Evolutionary conservation across 768 basidiomycete genomes (phyloP).

Genomic region (Boletus eberwhitei): DNA sequence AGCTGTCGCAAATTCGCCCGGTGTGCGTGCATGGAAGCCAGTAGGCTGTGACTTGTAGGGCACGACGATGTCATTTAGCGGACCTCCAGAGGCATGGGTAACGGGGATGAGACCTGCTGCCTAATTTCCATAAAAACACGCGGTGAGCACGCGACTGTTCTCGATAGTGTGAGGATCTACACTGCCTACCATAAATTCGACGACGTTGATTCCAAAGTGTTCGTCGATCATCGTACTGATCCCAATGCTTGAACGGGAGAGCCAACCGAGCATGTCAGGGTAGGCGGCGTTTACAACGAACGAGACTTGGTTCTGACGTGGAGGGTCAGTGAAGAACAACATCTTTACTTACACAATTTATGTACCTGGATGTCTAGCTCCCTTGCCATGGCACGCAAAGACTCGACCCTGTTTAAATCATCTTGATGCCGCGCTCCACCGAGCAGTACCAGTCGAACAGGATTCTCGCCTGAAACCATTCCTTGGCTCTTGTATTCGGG

Average conservation of each 20-base stretch:
- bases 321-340: background rate
- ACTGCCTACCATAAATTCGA: constrained; percentile 87
- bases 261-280: constrained; percentile 60
- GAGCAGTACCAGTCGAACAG: constrained; percentile 67
- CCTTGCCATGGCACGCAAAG: constrained; percentile 53
- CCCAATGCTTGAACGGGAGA: constrained; percentile 77
- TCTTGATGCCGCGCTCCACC: constrained; percentile 81
- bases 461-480: constrained; percentile 14
- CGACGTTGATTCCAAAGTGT: constrained; percentile 97
- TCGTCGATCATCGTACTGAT: constrained; percentile 97
- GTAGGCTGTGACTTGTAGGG: constrained; percentile 70
- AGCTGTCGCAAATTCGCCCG: constrained; percentile 62
- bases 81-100: constrained; percentile 90
- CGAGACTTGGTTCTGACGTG: constrained; percentile 57
- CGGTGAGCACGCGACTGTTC: constrained; percentile 10
- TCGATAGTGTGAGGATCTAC: background rate
- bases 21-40: constrained; percentile 77
- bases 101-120: constrained; percentile 93
- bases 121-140: constrained; percentile 39
- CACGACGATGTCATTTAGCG: constrained; percentile 86
- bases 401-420: constrained; percentile 68
- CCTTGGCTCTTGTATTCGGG: constrained; percentile 48
- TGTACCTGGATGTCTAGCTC: constrained; percentile 65
- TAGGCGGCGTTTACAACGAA: constrained; percentile 87
- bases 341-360: background rate